Percentiles rank a stretch among this genome's conserved stretches.
phyloP scores from a whole-genome alignment of 1,284 basidiomycete genomes.

The Ustilago vetiveriae region DNA sequence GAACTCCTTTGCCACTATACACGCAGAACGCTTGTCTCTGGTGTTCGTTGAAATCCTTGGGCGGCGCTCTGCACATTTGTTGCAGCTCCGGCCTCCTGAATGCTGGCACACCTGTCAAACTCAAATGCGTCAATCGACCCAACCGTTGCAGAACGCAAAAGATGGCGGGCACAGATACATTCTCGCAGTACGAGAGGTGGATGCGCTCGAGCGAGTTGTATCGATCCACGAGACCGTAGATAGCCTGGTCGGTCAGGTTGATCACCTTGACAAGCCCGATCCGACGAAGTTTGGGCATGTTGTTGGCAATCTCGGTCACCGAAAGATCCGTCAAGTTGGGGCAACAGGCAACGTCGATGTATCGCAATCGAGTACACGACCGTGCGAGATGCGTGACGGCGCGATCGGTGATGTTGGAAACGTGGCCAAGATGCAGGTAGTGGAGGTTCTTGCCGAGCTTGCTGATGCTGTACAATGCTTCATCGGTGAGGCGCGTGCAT shows the following conservation, averaged over 20 bases:
- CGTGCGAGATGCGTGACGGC: conserved; percentile 85
- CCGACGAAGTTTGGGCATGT: conserved; percentile 86
- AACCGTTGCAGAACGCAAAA: conserved; percentile 88
- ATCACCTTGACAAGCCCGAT: conserved; percentile 91
- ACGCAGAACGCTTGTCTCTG: conserved; percentile 96
- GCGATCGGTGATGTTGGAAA: conserved; percentile 83
- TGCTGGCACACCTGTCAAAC: conserved; percentile 91
- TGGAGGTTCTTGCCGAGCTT: conserved; percentile 89
- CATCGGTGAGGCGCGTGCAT: conserved; percentile 85
- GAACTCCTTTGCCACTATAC: conserved; percentile 90
- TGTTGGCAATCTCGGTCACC: conserved; percentile 85
- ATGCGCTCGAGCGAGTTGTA: conserved; percentile 86
- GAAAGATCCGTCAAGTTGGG: conserved; percentile 88
- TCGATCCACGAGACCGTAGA: conserved; percentile 80
- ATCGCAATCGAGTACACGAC: conserved; percentile 89
- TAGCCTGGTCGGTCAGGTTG: conserved; percentile 91
- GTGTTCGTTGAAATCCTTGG: conserved; percentile 87
- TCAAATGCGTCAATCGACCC: conserved; percentile 89
- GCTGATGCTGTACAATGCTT: conserved; percentile 83
- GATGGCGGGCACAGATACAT: conserved; percentile 89
- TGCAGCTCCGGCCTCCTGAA: conserved; percentile 88
- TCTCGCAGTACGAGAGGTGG: conserved; percentile 96
- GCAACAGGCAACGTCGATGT: conserved; percentile 98
- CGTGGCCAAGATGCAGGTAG: conserved; percentile 94
- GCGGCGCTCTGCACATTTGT: conserved; percentile 86